Evolutionary conservation across 305 asterid genomes (phyloP).

Genomic region (Solanum aculeatissimum): DNA sequence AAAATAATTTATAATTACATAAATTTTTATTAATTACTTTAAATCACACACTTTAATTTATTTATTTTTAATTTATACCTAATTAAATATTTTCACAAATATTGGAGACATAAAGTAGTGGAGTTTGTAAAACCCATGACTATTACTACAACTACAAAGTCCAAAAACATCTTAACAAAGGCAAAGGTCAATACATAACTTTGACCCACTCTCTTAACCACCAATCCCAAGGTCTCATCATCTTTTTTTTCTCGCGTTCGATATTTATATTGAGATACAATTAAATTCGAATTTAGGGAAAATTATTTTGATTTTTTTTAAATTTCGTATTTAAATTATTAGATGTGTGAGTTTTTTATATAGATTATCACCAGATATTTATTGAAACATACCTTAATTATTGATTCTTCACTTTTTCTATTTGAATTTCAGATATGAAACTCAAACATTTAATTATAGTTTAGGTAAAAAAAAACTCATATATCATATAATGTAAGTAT

Average conservation of each 20-base stretch:
- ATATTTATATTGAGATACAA: not conserved
- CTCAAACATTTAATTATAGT: not conserved
- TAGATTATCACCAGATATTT: not conserved
- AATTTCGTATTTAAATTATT: not conserved
- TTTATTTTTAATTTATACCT: not conserved
- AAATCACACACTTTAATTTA: not conserved
- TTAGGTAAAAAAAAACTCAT: not conserved
- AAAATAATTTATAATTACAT: too few species aligned
- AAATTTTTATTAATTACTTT: not conserved
- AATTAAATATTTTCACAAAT: not conserved
- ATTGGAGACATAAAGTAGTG: not conserved
- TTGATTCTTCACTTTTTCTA: not conserved
- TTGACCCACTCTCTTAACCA: not conserved
- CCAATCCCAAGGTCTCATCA: conserved; percentile 15
- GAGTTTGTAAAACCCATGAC: not conserved
- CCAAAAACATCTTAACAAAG: not conserved
- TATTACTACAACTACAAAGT: not conserved
- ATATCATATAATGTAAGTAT: not conserved
- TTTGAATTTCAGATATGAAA: not conserved
- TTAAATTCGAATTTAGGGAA: not conserved
- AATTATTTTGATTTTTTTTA: not conserved
- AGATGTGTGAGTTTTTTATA: not conserved
- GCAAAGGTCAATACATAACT: conserved; percentile 6
- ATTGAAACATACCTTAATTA: not conserved
- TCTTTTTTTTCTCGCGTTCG: not conserved